Conservation (phyloP, 2,329 filamentous ascomycete species). For the Aspergillus japonicus region DNA sequence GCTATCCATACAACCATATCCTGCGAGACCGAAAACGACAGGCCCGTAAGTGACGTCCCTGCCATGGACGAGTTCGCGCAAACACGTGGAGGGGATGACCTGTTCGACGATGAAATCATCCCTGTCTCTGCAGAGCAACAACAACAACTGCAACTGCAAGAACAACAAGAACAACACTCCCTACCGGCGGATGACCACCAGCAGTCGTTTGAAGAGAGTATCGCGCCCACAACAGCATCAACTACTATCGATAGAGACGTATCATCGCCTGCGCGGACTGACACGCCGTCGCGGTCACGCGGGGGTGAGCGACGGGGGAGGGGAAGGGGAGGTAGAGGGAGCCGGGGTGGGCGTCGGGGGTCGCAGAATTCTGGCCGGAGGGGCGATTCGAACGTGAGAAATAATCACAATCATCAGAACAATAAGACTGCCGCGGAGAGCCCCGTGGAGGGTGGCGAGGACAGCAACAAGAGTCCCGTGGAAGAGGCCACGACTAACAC, state of each 20-base stretch:
- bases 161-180: conserved; percentile 22
- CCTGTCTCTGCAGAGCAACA: conserved; percentile 40
- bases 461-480: conserved; percentile 7
- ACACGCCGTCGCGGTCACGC: conserved; percentile 29
- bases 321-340: conserved; percentile 26
- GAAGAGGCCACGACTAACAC: conserved; percentile 13
- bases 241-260: conserved; percentile 14
- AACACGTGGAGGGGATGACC: conserved; percentile 50
- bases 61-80: conserved; percentile 51
- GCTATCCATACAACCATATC: not conserved
- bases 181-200: not conserved
- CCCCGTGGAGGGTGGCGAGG: conserved; percentile 15
- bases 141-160: conserved; percentile 24
- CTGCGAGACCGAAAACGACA: conserved; percentile 1
- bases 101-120: conserved; percentile 53
- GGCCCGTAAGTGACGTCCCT: conserved; percentile 12
- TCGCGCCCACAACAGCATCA: conserved; percentile 6
- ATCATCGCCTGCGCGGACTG: conserved; percentile 17
- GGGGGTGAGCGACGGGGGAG: conserved; percentile 34
- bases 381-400: conserved; percentile 18
- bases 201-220: not conserved
- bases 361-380: conserved; percentile 21
- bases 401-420: conserved; percentile 8
- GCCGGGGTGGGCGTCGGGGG: conserved; percentile 20
- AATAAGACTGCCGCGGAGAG: not conserved